These are phyloP conservation scores for Erythrobasidium hasegawianum DNA, from an alignment of 1,284 basidiomycete genomes.

Conservation along the genomic window DNA sequence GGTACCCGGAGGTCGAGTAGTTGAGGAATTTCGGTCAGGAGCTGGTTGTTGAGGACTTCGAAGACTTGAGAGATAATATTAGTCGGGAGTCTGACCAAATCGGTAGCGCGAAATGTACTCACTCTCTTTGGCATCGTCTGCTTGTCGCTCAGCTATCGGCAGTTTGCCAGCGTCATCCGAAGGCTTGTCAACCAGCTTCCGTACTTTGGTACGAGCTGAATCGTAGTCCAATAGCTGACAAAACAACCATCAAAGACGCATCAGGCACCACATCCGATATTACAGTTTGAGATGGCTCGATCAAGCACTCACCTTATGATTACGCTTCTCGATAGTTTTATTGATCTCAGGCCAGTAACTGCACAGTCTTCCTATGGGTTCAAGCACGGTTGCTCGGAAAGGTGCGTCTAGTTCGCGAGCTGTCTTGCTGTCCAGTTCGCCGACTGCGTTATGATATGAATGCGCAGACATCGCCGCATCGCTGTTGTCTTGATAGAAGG, in stretches of 20 bases:
- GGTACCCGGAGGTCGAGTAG: slow-evolving; percentile 91
- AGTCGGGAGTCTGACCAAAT: too few relatives aligned
- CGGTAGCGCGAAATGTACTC: too few relatives aligned
- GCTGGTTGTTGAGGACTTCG: slow-evolving; percentile 85
- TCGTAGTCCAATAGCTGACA: slow-evolving; percentile 89
- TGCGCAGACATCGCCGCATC: slow-evolving; percentile 92
- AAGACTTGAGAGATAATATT: too few relatives aligned
- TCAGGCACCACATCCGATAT: neutral
- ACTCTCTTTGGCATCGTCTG: slow-evolving; percentile 36
- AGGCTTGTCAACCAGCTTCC: slow-evolving; percentile 89
- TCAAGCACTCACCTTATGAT: slow-evolving; percentile 72
- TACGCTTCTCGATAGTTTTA: slow-evolving; percentile 86
- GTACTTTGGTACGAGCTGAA: slow-evolving; percentile 77
- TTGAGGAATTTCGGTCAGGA: slow-evolving; percentile 85
- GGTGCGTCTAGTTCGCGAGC: slow-evolving; percentile 66
- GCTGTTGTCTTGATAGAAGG: slow-evolving; percentile 73
- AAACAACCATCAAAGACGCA: neutral
- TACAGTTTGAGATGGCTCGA: neutral
- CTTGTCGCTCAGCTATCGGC: slow-evolving; percentile 52
- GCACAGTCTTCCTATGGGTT: slow-evolving; percentile 89
- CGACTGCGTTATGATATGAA: slow-evolving; percentile 90
- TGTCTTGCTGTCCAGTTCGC: slow-evolving; percentile 84
- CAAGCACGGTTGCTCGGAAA: slow-evolving; percentile 75
- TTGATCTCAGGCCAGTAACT: slow-evolving; percentile 92
- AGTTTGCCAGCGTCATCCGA: slow-evolving; percentile 88